Base-by-base conservation (phyloP, 2,329 filamentous ascomycete genomes). In the Beauveria varroae region DNA sequence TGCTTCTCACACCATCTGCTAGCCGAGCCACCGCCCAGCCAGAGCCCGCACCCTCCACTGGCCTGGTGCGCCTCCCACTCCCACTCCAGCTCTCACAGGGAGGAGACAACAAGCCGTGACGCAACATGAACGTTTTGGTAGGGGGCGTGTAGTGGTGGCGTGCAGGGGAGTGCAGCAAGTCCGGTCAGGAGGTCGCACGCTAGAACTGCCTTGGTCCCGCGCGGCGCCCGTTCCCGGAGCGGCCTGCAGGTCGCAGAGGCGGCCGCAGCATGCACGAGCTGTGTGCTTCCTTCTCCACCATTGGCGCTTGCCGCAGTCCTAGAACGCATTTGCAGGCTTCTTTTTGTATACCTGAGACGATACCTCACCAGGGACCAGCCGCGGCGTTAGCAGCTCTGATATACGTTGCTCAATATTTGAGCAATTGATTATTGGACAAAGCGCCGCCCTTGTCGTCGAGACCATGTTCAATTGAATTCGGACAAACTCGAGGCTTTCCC, bases 181-280 rank as follows among this genome's bases (percentile, higher is more conserved):
- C 64, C 54, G 62, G 66, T 64, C 66, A 67, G 66, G 65, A 62
- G 63, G 66, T 62, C 63, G 57, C 24, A 64, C 63, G 59, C 63
- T 54, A 67, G 63, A 57, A 57, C 62, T 60, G 26, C 67, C 67
- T 68, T 71, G 71, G 72, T 71, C 68, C 67, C 70, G 70, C 64
- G 64, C 66, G 64, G 66, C 70, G 70, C 70, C 70, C 71, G 68
- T 69, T 70, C 68, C 71, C 71, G 71, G 67, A 52, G 44, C 62
- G 61, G 53, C 62, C 65, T 67, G 68, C 68, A 70, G 72, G 73
- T 69, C 71, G 72, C 72, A 75, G 72, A 73, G 67, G 62, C 67
- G 73, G 73, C 73, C 73, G 73, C 73, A 75, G 72, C 63, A 71
- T 69, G 71, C 72, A 73, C 67, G 62, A 69, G 66, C 67, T 65